These are phyloP conservation scores for Blastosporella zonata DNA, from an alignment of 1,284 basidiomycete species.

Conservation along the genomic window DNA sequence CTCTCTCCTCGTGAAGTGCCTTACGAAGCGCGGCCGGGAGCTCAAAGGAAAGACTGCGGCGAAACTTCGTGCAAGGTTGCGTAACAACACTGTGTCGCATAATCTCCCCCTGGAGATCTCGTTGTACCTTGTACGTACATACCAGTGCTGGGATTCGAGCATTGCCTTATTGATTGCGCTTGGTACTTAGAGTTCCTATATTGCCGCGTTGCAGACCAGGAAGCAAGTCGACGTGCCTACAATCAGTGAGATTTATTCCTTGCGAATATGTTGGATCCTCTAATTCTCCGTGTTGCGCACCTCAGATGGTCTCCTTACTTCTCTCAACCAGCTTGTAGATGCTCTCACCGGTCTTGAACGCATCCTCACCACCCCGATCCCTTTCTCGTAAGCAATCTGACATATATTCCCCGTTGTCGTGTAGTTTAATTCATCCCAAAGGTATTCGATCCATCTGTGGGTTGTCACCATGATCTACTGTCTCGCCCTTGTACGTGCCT, in stretches of 20 bases:
- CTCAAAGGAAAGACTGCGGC: slow-evolving; percentile 60
- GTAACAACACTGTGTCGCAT: slow-evolving; percentile 47
- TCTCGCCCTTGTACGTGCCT: slow-evolving; percentile 45
- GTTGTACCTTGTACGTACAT: slow-evolving; percentile 64
- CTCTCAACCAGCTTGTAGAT: slow-evolving; percentile 61
- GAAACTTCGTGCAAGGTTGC: slow-evolving; percentile 47
- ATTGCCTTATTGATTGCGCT: background rate
- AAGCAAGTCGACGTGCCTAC: slow-evolving; percentile 67
- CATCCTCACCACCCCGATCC: slow-evolving; percentile 78
- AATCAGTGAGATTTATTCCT: slow-evolving; percentile 45
- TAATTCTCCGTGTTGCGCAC: background rate
- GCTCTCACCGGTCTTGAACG: slow-evolving; percentile 70
- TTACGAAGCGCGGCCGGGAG: slow-evolving; percentile 45
- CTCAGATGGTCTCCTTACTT: slow-evolving; percentile 49
- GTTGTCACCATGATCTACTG: slow-evolving; percentile 57
- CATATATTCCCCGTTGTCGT: slow-evolving; percentile 4
- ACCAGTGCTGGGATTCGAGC: too few species aligned
- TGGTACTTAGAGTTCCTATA: slow-evolving; percentile 55
- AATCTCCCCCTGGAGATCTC: slow-evolving; percentile 75
- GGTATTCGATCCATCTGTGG: slow-evolving; percentile 68
- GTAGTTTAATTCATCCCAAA: slow-evolving; percentile 22
- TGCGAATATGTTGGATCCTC: background rate
- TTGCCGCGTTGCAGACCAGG: slow-evolving; percentile 56
- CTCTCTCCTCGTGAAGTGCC: slow-evolving; percentile 50
- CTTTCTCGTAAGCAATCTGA: slow-evolving; percentile 56